Base-by-base conservation (phyloP, 345 rosid genomes). In the Isatis tinctoria region DNA sequence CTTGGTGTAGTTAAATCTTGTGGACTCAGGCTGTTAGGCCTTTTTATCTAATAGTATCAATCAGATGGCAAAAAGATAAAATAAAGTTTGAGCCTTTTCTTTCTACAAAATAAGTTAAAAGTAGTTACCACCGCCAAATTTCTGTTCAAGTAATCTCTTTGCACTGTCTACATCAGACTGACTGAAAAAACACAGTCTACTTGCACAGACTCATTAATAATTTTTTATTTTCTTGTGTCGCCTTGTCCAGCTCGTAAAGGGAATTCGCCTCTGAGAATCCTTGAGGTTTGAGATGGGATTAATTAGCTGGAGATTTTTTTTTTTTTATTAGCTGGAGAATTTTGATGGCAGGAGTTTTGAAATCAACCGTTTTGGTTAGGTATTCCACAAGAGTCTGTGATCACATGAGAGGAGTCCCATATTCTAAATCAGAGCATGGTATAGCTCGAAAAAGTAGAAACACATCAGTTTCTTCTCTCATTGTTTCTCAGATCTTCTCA, bases 161-260 rank as follows among this genome's bases (percentile, higher is more conserved):
- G 53, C 2, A 18, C 26, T 18, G 27, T 45, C 51, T 16, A 10
- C 17, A 44, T 16, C 49, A 16, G 4, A 5, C 10, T 16, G 49
- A 87, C 86, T 6, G n/a, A n/a, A n/a, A 86, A 82, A 65, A 11
- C 84, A 90, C 89, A 85, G 85, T 84, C 90, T 85, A 72, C 88
- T 85, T 11, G 88, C 84, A 47, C 35, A 48, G 35, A 70, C 2
- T 80, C 84, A 78, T 44, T 85, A 36, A 78, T 83, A 81, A 87
- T 87, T 60, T 83, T 16, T 24, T 52, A 67, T 88, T 88, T 57
- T 83, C 16, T 12, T 26, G 72, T 88, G 0, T 36, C 12, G 40
- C 40, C 40, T 36, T 6, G 11, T 36, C 91, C 74, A 87, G 44
- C 79, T 88, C 92, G 26, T 88, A 90, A 33, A 90, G 53, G 47